Evolutionary conservation across 192 early-diverging fungal species (phyloP).

Genomic region (Umbelopsis sp.): DNA sequence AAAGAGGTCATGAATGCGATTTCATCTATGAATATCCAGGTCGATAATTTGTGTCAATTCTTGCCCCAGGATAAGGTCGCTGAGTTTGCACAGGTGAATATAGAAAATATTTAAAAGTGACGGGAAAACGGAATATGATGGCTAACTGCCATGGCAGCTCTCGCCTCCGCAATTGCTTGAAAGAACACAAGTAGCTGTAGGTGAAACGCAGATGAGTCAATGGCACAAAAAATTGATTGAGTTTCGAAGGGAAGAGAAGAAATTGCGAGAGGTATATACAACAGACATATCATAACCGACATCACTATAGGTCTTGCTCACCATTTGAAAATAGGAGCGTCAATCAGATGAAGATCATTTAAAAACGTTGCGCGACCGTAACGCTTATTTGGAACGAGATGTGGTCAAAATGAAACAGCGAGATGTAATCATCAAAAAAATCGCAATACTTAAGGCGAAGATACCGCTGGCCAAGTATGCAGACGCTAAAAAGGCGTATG

Average conservation of each 20-base stretch:
- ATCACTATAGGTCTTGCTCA: not conserved
- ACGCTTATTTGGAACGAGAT: conserved; percentile 74
- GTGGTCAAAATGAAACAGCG: conserved; percentile 76
- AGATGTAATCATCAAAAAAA: conserved; percentile 59
- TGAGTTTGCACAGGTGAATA: conserved; percentile 81
- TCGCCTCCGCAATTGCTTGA: conserved; percentile 72
- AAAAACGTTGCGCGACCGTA: conserved; percentile 67
- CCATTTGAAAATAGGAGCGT: conserved; percentile 36
- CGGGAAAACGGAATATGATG: not conserved
- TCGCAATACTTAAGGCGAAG: conserved; percentile 59
- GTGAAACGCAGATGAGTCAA: conserved; percentile 62
- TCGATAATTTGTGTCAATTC: conserved; percentile 97
- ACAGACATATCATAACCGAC: no score
- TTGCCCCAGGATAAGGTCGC: conserved; percentile 94
- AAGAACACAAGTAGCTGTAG: conserved; percentile 87
- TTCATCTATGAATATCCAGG: conserved; percentile 77
- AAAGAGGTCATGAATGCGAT: conserved; percentile 70
- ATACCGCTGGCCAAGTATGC: conserved; percentile 65
- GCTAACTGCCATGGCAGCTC: conserved; percentile 53
- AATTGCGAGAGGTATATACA: conserved; percentile 38
- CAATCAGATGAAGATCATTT: conserved; percentile 56
- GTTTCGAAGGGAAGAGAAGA: conserved; percentile 56
- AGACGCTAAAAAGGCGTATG: conserved; percentile 50
- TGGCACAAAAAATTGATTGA: conserved; percentile 71
- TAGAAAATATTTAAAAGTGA: not conserved